Base-by-base conservation (phyloP, 169 alveolate species). In the Plasmodium berghei region DNA sequence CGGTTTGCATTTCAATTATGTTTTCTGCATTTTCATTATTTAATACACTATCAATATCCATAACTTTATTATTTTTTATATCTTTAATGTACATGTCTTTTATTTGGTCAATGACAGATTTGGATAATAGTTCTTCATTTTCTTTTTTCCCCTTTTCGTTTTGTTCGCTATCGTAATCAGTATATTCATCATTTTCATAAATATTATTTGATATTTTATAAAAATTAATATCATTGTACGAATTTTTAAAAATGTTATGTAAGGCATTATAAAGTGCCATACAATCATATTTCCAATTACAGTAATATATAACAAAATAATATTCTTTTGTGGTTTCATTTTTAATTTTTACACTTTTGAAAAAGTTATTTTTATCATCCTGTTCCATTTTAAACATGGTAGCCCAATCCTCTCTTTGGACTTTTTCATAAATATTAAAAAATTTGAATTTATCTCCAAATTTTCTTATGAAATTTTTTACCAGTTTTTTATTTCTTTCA, bases 391-490 rank as follows among this genome's bases (percentile, higher is more conserved):
- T 80, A 55, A 80, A 42, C 90, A 80, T 80, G 26, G 66, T 80
- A 54, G 74, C 90, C 80, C 77, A 80, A 20, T 80, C 90, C 69
- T 80, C 90, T 61, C 90, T 80, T 80, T 80, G 90, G 20, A 80
- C 42, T 67, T 59, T 80, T 54, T 80, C 90, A 16, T 58, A 59
- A 5, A 64, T 45, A 80, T 80, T 80, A 80, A 80, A 80, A 45
- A 67, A 80, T 42, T 64, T 80, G 66, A 80, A 80, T 66, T 66
- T 80, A 67, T 80, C 90, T 1, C 90, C 90, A 80, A 80, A 80
- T 67, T 69, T 66, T 40, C 69, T 16, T 55, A 80, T 18, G 69
- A 80, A 80, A 69, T 80, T 34, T 42, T 42, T 16, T 18, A 80
- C 61, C 40, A 80, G n/a, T 5, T 55, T 67, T 55, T 80, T 49